A percentile compares a stretch with the other conserved stretches of the same genome.
Evolutionary conservation across 139 green algal genomes (phyloP).

Genomic region (Pycnococcus provasolii): DNA sequence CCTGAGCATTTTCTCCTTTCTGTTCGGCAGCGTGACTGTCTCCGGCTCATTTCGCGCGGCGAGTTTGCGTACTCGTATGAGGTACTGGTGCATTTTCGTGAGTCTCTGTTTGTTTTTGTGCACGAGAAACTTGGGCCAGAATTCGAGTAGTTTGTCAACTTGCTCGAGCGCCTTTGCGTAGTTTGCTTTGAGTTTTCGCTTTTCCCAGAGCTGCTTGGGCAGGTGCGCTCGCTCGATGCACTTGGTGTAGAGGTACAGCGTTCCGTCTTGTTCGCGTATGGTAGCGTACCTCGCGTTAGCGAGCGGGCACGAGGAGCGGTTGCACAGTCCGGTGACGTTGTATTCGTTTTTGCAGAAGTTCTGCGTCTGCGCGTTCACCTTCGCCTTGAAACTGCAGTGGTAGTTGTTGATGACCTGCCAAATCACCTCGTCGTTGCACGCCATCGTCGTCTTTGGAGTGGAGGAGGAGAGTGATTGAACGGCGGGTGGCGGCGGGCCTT

Average conservation of each 20-base stretch:
- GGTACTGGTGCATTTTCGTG: slow-evolving; percentile 98
- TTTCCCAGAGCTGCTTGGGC: slow-evolving; percentile 90
- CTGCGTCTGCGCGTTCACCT: slow-evolving; percentile 53
- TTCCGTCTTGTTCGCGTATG: slow-evolving; percentile 26
- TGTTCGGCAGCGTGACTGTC: slow-evolving; percentile 72
- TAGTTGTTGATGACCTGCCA: slow-evolving; percentile 89
- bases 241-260: slow-evolving; percentile 90
- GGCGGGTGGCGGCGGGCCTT: too few relatives aligned
- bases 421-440: slow-evolving; percentile 79
- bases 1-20: slow-evolving; percentile 63
- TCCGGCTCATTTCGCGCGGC: slow-evolving; percentile 43
- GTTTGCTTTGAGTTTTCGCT: slow-evolving; percentile 71
- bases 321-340: slow-evolving; percentile 83
- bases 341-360: slow-evolving; percentile 98
- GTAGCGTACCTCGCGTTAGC: slow-evolving; percentile 85
- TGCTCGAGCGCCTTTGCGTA: slow-evolving; percentile 71
- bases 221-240: slow-evolving; percentile 91
- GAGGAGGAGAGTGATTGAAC: too few relatives aligned
- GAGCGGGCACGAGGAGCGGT: slow-evolving; percentile 75
- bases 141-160: slow-evolving; percentile 70
- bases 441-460: slow-evolving; percentile 17
- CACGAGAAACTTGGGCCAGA: slow-evolving; percentile 96
- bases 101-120: slow-evolving; percentile 99
- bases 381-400: slow-evolving; percentile 88
- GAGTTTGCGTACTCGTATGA: slow-evolving; percentile 89